Evolutionary conservation across 1,284 basidiomycete genomes (phyloP).

Genomic region (Golubevia pallescens): DNA sequence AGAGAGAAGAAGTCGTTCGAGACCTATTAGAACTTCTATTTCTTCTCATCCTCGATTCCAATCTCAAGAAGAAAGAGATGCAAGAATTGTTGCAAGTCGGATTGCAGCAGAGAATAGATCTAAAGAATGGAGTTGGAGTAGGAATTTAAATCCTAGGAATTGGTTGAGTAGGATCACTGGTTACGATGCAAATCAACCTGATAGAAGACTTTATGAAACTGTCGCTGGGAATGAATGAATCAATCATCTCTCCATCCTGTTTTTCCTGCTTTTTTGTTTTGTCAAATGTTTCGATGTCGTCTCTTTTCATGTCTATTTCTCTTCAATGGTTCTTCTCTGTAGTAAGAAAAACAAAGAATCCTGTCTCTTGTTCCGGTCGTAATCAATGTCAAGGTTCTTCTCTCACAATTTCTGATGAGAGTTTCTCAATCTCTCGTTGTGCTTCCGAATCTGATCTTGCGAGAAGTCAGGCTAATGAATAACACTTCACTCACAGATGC

Average conservation of each 20-base stretch:
- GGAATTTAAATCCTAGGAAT: not conserved
- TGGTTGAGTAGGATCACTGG: not conserved
- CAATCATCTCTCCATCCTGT: not conserved
- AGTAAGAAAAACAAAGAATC: no score
- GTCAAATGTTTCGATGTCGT: not conserved
- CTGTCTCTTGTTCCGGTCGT: no score
- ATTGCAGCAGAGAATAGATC: conserved; percentile 32
- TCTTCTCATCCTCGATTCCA: conserved; percentile 41
- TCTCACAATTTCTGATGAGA: no score
- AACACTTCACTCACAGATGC: no score
- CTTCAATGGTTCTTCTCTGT: no score
- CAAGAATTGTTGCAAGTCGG: conserved; percentile 28
- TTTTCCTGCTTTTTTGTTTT: not conserved
- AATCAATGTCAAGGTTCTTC: no score
- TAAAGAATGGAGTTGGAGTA: conserved; percentile 15
- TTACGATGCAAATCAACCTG: not conserved
- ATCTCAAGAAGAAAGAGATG: conserved; percentile 36
- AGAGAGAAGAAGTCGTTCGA: conserved; percentile 16
- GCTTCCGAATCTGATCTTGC: no score
- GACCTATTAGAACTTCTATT: conserved; percentile 42
- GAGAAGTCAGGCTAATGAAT: no score
- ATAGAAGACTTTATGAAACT: not conserved
- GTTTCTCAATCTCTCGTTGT: no score
- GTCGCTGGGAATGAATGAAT: not conserved
- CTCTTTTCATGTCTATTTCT: not conserved